Conservation (phyloP, 192 early-diverging fungal species). For the Coemansia umbellata region DNA sequence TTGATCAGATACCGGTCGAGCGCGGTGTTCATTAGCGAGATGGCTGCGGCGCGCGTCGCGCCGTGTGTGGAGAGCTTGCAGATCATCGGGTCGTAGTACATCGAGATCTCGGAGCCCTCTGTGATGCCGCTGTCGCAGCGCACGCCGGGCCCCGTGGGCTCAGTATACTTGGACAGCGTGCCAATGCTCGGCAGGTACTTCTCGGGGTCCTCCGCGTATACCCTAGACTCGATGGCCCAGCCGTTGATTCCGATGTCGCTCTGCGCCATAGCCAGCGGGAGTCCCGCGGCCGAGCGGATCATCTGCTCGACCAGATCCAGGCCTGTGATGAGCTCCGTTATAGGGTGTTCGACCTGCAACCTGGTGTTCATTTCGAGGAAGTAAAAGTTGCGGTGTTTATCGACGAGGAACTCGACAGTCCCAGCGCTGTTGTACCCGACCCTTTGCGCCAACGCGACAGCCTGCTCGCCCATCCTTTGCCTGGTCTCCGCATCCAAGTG, state of each 20-base stretch:
- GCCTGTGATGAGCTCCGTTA: slow-evolving; percentile 77
- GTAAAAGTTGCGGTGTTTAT: slow-evolving; percentile 69
- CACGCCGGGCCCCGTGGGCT: slow-evolving; percentile 61
- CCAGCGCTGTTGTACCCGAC: slow-evolving; percentile 75
- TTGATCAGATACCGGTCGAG: slow-evolving; percentile 90
- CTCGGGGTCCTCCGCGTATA: slow-evolving; percentile 94
- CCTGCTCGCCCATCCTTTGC: slow-evolving; percentile 73
- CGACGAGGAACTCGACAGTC: slow-evolving; percentile 75
- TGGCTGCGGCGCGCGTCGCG: slow-evolving; percentile 67
- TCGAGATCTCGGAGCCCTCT: slow-evolving; percentile 89
- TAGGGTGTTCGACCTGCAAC: slow-evolving; percentile 77
- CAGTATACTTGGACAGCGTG: slow-evolving; percentile 77
- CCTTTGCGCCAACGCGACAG: slow-evolving; percentile 66
- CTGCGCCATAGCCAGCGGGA: slow-evolving; percentile 68
- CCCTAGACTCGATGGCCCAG: slow-evolving; percentile 92
- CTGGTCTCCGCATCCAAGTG: slow-evolving; percentile 62
- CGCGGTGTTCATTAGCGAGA: slow-evolving; percentile 72
- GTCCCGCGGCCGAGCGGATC: slow-evolving; percentile 85
- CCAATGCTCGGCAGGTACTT: slow-evolving; percentile 93
- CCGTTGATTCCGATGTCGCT: slow-evolving; percentile 74
- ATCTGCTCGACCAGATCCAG: slow-evolving; percentile 93
- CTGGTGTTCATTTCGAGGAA: slow-evolving; percentile 83
- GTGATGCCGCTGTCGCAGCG: slow-evolving; percentile 92
- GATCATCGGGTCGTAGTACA: slow-evolving; percentile 96
- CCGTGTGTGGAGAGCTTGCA: slow-evolving; percentile 92